Evolutionary conservation across 192 early-diverging fungal species (phyloP), one percentile per base, ranked within the genome.

Genomic region (Backusella westeae): DNA sequence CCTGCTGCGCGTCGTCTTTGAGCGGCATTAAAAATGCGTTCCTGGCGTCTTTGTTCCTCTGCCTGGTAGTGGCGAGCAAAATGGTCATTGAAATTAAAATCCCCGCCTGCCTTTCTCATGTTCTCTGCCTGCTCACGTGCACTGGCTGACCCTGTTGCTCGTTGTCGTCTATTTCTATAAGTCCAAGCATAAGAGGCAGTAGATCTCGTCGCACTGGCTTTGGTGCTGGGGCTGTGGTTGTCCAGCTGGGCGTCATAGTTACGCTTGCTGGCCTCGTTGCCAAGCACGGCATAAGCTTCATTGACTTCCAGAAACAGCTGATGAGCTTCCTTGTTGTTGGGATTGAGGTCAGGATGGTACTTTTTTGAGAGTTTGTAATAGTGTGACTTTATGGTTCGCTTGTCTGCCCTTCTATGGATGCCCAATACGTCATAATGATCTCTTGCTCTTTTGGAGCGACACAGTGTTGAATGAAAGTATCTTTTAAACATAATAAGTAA

Each of bases 311-410:
- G 75, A 75, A 98, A 98, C 70, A 85, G 79, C 9, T 80, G 42
- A 49, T 92, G 89, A 1, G 95, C 94, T 32, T 84, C 87, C 66
- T 92, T 84, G 39, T 92, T 85, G 1, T 81, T 87, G 12, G 87
- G 87, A 79, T 95, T 95, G 32, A 87, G 83, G 74, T 96, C 96
- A 1, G 96, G 95, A 75, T 96, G 94, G 86, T 92, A 93, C 71
- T 88, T 77, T 86, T 93, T 96, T 17, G 90, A 92, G 21, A 95
- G 82, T 67, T 87, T 86, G 75, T 94, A 95, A 77, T 90, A 95
- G 36, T 90, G 85, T 0, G 87, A 49, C 63, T 93, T 94, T 76
- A 95, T 87, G 21, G 85, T 80, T 63, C 87, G 84, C 49, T 88
- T 88, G 65, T 85, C 85, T 9, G 86, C 85, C 41, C 83, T 41